Conservation (phyloP, 2,329 filamentous ascomycete genomes). For the Penicillium sclerotigenum region DNA sequence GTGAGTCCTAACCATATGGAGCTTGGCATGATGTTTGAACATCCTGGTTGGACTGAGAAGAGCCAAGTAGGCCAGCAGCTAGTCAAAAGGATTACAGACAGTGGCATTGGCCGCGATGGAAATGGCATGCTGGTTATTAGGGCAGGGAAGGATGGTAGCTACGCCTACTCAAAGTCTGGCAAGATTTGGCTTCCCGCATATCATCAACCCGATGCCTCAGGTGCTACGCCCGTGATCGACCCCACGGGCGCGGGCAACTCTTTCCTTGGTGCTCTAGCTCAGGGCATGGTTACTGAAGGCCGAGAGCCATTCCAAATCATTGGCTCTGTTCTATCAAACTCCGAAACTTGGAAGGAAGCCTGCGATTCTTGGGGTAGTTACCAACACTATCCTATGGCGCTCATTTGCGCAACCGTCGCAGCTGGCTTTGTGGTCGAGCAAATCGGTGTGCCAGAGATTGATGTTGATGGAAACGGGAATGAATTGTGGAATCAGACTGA, state of each 20-base stretch:
- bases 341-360: conserved; percentile 51
- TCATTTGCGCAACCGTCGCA: conserved; percentile 73
- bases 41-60: conserved; percentile 34
- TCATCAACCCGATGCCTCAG: conserved; percentile 47
- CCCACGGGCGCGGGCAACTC: conserved; percentile 93
- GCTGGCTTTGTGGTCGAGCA: conserved; percentile 96
- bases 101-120: conserved; percentile 37
- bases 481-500: conserved; percentile 47
- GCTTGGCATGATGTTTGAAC: conserved; percentile 78
- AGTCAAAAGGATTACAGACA: conserved; percentile 35
- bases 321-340: conserved; percentile 44
- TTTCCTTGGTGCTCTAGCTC: conserved; percentile 66
- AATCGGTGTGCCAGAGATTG: conserved; percentile 67
- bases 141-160: conserved; percentile 60
- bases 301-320: conserved; percentile 32
- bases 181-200: conserved; percentile 74
- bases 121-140: conserved; percentile 50
- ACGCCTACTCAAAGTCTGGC: conserved; percentile 43
- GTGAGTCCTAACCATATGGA: conserved; percentile 83
- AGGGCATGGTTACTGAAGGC: conserved; percentile 51
- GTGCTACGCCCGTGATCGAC: conserved; percentile 63
- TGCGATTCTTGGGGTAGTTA: conserved; percentile 48
- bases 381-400: conserved; percentile 59
- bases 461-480: conserved; percentile 29
- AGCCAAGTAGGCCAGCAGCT: conserved; percentile 30